phyloP scores from a whole-genome alignment of 2,329 filamentous ascomycete genomes.

The Truncatella angustata region DNA sequence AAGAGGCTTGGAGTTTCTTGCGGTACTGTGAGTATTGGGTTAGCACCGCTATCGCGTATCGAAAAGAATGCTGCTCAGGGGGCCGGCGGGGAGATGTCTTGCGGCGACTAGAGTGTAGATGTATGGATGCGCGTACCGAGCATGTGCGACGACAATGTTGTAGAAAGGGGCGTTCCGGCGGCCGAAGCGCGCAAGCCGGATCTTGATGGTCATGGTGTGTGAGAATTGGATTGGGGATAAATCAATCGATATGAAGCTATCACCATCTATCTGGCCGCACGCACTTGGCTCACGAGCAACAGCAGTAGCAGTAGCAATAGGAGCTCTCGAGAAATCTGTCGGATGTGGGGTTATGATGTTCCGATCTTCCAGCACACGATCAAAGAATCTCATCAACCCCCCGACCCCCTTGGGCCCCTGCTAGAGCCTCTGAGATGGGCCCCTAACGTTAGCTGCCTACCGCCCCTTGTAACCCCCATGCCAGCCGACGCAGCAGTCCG shows the following conservation, averaged over 20 bases:
- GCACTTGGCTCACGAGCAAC: no score
- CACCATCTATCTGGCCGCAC: no score
- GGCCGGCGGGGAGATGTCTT: no score
- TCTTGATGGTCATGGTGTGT: conserved; percentile 55
- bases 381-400: background rate
- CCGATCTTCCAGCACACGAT: background rate
- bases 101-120: no score
- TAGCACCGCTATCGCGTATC: no score
- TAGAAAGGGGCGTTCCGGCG: conserved; percentile 87
- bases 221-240: no score
- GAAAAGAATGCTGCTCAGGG: no score
- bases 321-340: conserved; percentile 4
- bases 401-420: background rate
- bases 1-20: conserved; percentile 82
- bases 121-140: conserved; percentile 69
- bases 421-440: no score
- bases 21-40: conserved; percentile 56
- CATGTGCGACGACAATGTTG: conserved; percentile 95
- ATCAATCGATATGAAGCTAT: background rate
- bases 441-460: no score
- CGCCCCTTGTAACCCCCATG: background rate
- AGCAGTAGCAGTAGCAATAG: no score
- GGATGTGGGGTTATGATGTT: conserved; percentile 4
- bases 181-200: conserved; percentile 91
- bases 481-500: background rate